Evolutionary conservation across 2,329 filamentous ascomycete species (phyloP), one percentile per base, ranked within the genome.

Genomic region (Hirsutella minnesotensis): DNA sequence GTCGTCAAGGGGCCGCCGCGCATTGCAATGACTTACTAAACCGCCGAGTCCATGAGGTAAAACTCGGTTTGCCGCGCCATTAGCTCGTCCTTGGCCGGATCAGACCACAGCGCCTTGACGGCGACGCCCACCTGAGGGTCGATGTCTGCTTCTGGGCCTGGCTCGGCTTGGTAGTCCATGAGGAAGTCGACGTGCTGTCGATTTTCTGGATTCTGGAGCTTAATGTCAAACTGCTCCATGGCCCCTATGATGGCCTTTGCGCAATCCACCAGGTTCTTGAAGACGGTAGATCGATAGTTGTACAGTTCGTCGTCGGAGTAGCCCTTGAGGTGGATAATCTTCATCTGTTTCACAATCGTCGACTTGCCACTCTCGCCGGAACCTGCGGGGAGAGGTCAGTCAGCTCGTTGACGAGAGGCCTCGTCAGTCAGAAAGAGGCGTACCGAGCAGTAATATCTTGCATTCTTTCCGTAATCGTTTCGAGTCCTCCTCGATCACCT

Each of bases 271-370:
- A 98, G 73, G 62, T 98, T 98, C 68, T 98, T 98, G 72, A 94
- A 98, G 47, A 98, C 88, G 29, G 92, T 96, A 48, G 94, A 79
- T 46, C 92, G 84, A 69, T 96, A 96, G 60, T 95, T 83, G 56
- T 84, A 84, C 40, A 96, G 74, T 65, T 98, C 92, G 56, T 96
- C 90, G 52, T 87, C 80, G 10, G 86, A 89, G 66, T 98, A 98
- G 47, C 92, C 92, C 67, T 95, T 95, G 56, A 96, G 83, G 60
- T 98, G 92, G 58, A 98, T 96, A 55, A 98, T 98, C 68, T 96
- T 98, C 92, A 98, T 98, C 73, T 98, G 92, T 67, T 98, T 98
- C 53, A 98, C 92, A 56, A 98, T 96, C 9, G 92, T 98, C 45
- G 92, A 96, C 68, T 98, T 98, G 53, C 92, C 92, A 65, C 90